Conservation (phyloP, 2,329 filamentous ascomycete genomes). For the Sclerotinia nivalis region DNA sequence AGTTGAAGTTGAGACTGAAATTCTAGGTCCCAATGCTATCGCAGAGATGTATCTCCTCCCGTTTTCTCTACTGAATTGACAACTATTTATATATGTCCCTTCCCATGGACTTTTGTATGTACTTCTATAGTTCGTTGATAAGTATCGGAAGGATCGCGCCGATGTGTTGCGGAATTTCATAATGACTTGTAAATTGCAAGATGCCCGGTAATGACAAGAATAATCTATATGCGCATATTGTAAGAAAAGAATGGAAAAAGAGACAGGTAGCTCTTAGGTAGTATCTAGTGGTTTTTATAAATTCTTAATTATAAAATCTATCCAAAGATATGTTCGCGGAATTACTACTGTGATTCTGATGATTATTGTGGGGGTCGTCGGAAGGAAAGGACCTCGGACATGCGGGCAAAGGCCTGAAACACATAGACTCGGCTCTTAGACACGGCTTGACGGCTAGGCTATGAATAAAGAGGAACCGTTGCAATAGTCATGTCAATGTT, state of each 20-base stretch:
- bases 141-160: slow-evolving; percentile 11
- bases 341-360: background rate
- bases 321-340: slow-evolving; percentile 3
- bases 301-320: background rate
- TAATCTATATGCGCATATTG: slow-evolving; percentile 16
- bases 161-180: slow-evolving; percentile 16
- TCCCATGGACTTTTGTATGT: background rate
- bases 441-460: background rate
- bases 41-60: background rate
- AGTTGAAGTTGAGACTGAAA: background rate
- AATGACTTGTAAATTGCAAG: slow-evolving; percentile 8
- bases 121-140: slow-evolving; percentile 13
- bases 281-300: background rate
- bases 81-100: background rate
- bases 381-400: slow-evolving; percentile 8
- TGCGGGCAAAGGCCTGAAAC: background rate
- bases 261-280: background rate
- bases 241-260: background rate
- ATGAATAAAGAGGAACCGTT: background rate
- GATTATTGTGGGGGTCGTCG: slow-evolving; percentile 6
- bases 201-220: background rate
- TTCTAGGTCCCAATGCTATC: background rate
- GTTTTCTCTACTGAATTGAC: background rate
- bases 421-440: background rate
- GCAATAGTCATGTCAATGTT: background rate